Conservation (phyloP, 345 rosid species). For the Abelmoschus esculentus region DNA sequence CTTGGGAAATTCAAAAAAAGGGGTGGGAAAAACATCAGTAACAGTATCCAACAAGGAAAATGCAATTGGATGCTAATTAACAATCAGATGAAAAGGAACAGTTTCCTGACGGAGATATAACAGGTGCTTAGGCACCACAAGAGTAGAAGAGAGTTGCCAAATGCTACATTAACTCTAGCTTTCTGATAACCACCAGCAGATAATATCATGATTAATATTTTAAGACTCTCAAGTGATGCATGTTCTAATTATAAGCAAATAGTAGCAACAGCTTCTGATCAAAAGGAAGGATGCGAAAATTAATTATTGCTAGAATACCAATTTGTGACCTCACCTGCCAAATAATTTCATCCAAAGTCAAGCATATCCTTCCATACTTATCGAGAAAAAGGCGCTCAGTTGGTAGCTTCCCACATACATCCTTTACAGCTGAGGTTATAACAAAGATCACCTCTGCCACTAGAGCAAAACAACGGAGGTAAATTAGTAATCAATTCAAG, state of each 20-base stretch:
- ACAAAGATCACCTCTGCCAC: slow-evolving; percentile 90
- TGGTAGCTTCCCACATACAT: slow-evolving; percentile 89
- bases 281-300: neutral
- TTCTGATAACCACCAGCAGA: neutral
- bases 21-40: neutral
- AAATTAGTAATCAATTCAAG: neutral
- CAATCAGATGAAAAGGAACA: neutral
- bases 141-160: neutral
- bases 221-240: neutral
- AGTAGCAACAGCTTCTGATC: no score
- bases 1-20: slow-evolving; percentile 22
- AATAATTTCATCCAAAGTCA: slow-evolving; percentile 88
- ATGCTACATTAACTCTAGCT: neutral
- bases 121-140: neutral
- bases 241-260: neutral
- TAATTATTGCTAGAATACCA: neutral
- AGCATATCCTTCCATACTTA: slow-evolving; percentile 87
- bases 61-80: neutral
- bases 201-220: neutral
- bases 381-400: slow-evolving; percentile 90
- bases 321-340: slow-evolving; percentile 60
- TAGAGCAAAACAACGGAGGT: slow-evolving; percentile 11
- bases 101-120: neutral
- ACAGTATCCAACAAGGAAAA: neutral
- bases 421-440: slow-evolving; percentile 80